Percentiles rank a stretch among this genome's conserved stretches.
Evolutionary conservation across 1,139 yeast genomes (phyloP).

Genomic region (Hansenula lynferdii): DNA sequence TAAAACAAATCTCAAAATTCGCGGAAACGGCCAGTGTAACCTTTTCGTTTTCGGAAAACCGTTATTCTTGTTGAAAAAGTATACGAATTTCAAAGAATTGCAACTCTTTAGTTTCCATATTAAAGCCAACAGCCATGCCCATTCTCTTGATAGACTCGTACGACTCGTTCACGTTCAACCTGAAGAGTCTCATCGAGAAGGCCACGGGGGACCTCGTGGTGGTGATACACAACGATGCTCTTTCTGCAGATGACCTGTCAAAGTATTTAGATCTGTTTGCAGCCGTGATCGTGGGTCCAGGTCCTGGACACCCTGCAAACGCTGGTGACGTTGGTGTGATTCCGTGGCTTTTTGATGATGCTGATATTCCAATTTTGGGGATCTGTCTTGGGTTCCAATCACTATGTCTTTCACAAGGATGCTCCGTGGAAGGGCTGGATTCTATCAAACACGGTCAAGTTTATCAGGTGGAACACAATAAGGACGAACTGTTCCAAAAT

Average conservation of each 20-base stretch:
- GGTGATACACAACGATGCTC: conserved; percentile 74
- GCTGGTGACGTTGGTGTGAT: conserved; percentile 70
- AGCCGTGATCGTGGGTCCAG: conserved; percentile 89
- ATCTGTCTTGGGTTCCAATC: conserved; percentile 93
- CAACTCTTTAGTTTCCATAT: no score
- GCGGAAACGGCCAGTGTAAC: no score
- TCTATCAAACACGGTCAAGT: conserved; percentile 85
- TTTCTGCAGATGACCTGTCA: conserved; percentile 36
- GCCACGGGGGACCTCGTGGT: conserved; percentile 52
- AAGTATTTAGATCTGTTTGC: conserved; percentile 46
- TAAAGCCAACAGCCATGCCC: conserved; percentile 16
- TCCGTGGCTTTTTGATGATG: conserved; percentile 25
- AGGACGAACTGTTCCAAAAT: conserved; percentile 33
- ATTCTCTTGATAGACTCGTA: conserved; percentile 85
- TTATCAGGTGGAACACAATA: conserved; percentile 40
- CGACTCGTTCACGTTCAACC: conserved; percentile 89
- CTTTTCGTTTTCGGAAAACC: not conserved
- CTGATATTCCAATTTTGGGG: conserved; percentile 69
- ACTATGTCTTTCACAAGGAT: conserved; percentile 65
- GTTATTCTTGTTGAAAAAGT: not conserved
- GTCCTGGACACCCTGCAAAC: conserved; percentile 86
- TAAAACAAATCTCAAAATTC: no score
- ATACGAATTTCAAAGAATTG: not conserved
- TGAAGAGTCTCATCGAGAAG: conserved; percentile 56
- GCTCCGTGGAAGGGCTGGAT: conserved; percentile 44